Base-by-base conservation (phyloP, 2,329 filamentous ascomycete species). In the Colletotrichum trifolii region DNA sequence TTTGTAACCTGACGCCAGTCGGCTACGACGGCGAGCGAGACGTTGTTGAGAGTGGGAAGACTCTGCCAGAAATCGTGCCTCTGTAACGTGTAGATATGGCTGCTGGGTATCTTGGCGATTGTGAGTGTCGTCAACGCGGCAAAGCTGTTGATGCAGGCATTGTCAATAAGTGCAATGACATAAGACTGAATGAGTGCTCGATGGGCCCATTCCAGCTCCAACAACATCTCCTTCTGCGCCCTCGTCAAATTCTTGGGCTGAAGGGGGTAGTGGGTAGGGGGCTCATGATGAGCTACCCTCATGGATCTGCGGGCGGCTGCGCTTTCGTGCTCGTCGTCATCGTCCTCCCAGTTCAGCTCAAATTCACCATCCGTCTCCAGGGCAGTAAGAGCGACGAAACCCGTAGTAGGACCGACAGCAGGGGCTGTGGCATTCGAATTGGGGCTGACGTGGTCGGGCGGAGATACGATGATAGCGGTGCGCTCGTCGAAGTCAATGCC, bases 121-220 rank as follows among this genome's bases (percentile, higher is more conserved):
- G 85, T 89, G 46, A 93, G 73, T 6, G 83, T 86, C 25, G 83
- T 84, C 47, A 92, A 80, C 6, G 80, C 75, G 8, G 71, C 64
- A 68, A 91, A 90, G 2, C 79, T 82, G 6, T 71, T 68, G 5
- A 79, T 78, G 9, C 60, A 53, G 13, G 76, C 73, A 64, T 89
- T 90, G 70, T 91, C 87, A 33, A 88, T 85, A 47, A 91, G 75
- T 2, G 87, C 85, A 52, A 91, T 83, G 68, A 88, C 84, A 69
- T 89, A 92, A 1, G 89, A 90, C 53, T 89, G 85, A 50, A 92
- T 80, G 72, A 92, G 89, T 15, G 89, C 89, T 57, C 85, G 81
- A 68, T 92, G 89, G 7, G 89, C 89, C 87, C 89, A 91, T 56
- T 88, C 85, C 4, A 88, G 86, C 73, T 92, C 89, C 42, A 90